Evolutionary conservation across 768 basidiomycete genomes (phyloP).

Genomic region (Basidioascus undulatus): DNA sequence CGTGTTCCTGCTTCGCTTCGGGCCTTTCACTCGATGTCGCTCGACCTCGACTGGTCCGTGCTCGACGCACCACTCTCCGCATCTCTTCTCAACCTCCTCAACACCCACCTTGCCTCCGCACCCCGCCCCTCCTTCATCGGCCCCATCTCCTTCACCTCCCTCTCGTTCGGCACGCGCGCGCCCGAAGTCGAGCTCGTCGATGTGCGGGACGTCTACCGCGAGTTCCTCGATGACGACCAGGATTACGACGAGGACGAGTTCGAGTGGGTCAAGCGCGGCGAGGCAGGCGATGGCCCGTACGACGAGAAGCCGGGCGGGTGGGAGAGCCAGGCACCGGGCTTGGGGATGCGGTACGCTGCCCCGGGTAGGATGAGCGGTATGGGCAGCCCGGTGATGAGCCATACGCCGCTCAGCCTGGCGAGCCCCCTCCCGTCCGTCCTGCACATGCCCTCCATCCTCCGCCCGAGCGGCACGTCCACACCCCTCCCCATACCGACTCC

Average conservation of each 20-base stretch:
- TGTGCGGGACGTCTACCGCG: conserved; percentile 75
- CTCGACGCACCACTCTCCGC: conserved; percentile 48
- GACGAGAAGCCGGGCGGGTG: conserved; percentile 2
- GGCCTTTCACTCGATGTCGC: no score
- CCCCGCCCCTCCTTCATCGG: conserved; percentile 83
- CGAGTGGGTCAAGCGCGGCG: conserved; percentile 43
- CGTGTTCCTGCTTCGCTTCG: no score
- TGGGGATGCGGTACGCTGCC: no score
- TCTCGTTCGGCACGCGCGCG: conserved; percentile 60
- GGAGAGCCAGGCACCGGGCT: neutral
- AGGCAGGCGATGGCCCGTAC: conserved; percentile 20
- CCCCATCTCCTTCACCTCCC: conserved; percentile 57
- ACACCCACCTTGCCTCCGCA: conserved; percentile 44
- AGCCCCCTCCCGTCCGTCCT: neutral
- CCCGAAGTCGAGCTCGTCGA: conserved; percentile 82
- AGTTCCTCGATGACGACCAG: conserved; percentile 68
- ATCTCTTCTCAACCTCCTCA: conserved; percentile 47
- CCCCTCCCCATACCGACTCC: conserved; percentile 8
- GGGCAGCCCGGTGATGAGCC: neutral
- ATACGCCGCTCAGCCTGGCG: neutral
- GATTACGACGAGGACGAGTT: conserved; percentile 40
- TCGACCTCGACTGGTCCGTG: conserved; percentile 81
- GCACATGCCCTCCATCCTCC: neutral
- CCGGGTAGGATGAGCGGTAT: neutral
- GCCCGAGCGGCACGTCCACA: conserved; percentile 7